A percentile compares a stretch with the other conserved stretches of the same genome.
Conservation (phyloP, 2,329 filamentous ascomycete species). For the Penicillium verrucosum region DNA sequence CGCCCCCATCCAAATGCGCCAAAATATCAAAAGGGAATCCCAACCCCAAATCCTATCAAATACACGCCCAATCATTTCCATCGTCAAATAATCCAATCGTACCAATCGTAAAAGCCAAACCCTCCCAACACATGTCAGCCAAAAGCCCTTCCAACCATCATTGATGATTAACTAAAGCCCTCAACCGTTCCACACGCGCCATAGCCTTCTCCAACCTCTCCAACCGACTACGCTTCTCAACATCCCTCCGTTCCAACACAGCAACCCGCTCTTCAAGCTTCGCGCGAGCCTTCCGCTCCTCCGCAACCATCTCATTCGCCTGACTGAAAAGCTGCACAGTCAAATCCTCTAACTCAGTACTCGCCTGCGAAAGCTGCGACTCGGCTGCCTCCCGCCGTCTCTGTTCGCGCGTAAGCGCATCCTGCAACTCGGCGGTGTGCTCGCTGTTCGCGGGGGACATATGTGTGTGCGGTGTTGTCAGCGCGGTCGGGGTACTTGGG, state of each 20-base stretch:
- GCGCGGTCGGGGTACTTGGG: constrained; percentile 13
- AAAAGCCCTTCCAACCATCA: neutral
- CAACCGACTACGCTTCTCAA: constrained; percentile 52
- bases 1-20: constrained; percentile 4
- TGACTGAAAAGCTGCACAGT: constrained; percentile 60
- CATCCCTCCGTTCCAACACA: constrained; percentile 45
- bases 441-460: constrained; percentile 25
- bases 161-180: constrained; percentile 48
- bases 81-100: constrained; percentile 13
- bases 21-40: constrained; percentile 14
- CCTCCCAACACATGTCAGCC: neutral
- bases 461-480: constrained; percentile 10
- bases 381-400: constrained; percentile 57
- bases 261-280: constrained; percentile 49
- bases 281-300: constrained; percentile 57
- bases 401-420: constrained; percentile 55
- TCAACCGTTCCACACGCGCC: constrained; percentile 56
- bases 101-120: neutral
- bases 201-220: constrained; percentile 56
- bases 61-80: constrained; percentile 11
- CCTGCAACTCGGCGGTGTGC: constrained; percentile 47
- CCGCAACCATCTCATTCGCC: constrained; percentile 65
- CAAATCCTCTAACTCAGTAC: constrained; percentile 60
- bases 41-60: neutral
- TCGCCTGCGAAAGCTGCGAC: constrained; percentile 52